phyloP scores from a whole-genome alignment of 2,329 filamentous ascomycete genomes.

The Penicillium brasilianum region DNA sequence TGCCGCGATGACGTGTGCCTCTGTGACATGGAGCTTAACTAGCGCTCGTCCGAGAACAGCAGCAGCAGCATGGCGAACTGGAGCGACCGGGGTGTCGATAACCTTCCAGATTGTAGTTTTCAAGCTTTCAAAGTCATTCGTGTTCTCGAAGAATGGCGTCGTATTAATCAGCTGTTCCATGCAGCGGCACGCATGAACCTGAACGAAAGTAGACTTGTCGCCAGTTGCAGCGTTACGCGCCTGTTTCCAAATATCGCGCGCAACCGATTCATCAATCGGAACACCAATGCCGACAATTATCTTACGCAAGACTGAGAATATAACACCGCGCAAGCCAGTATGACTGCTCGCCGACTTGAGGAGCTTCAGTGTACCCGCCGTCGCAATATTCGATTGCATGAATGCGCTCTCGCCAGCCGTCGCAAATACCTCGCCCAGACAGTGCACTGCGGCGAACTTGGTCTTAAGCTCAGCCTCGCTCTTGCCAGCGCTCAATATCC shows the following conservation, averaged over 20 bases:
- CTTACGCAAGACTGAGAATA: constrained; percentile 76
- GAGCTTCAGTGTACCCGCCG: constrained; percentile 73
- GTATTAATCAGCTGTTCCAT: constrained; percentile 72
- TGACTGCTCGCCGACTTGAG: constrained; percentile 79
- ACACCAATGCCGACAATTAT: constrained; percentile 74
- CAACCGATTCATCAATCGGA: constrained; percentile 80
- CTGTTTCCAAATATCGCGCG: constrained; percentile 94
- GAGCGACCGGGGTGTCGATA: constrained; percentile 75
- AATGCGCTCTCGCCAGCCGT: constrained; percentile 94
- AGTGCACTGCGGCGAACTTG: constrained; percentile 86
- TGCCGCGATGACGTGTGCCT: constrained; percentile 56
- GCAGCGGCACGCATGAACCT: constrained; percentile 78
- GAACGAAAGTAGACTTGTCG: constrained; percentile 83
- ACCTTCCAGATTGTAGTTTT: constrained; percentile 83
- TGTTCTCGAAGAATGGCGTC: constrained; percentile 84
- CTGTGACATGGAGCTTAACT: constrained; percentile 77
- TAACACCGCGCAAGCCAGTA: constrained; percentile 78
- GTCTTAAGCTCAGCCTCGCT: constrained; percentile 76
- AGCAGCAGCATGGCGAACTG: constrained; percentile 83
- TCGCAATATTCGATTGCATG: constrained; percentile 76
- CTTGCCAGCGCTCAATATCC: constrained; percentile 74
- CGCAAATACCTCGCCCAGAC: constrained; percentile 85
- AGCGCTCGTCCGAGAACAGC: constrained; percentile 83
- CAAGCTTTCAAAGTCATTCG: constrained; percentile 86
- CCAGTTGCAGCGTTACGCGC: constrained; percentile 73